Base-by-base conservation (phyloP, 78 protist species). In the Cavenderia fasciculata region DNA sequence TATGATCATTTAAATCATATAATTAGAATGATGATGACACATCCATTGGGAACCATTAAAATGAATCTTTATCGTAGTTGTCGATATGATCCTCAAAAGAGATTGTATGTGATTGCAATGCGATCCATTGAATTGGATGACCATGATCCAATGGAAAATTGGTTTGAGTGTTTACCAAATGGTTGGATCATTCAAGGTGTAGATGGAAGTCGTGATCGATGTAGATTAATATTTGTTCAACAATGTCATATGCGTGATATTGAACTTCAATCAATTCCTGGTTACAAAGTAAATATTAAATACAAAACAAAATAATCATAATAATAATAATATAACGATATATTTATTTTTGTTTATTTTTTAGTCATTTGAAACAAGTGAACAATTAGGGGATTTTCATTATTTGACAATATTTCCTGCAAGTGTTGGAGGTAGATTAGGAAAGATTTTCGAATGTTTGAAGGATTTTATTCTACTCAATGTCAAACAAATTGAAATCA, bases 1-100 rank as follows among this genome's bases (percentile, higher is more conserved):
- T 82, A 82, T 57, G 90, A 82, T 33, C 90, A 82, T 82, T 68
- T 82, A 54, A 82, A 82, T 43, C 79, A 82, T 68, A 82, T 82
- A 43, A 54, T 82, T 23, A 66, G 68, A 23, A 51, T 82, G 38
- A 49, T 38, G 19, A 52, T 82, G 25, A n/a, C 74, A 6, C 41
- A 82, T 57, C 78, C 65, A n/a, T 47, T 77, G 10, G 76, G 69
- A 6, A 21, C 16, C n/a, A 36, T 82, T 27, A 59, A 61, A 31
- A 82, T 82, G 90, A 66, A 51, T 68, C 21, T 82, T 8, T 82
- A 68, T 82, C 65, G 90, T 57, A 68, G 79, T 68, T 82, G 90
- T 57, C 65, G 56, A 59, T 82, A 68, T 82, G 90, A 82, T 19
- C 78, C 78, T 16, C 76, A 82, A 27, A 6, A 52, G 33, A 65